Base-by-base conservation (phyloP, 768 basidiomycete genomes). In the Omphalotus guepiniiformis region DNA sequence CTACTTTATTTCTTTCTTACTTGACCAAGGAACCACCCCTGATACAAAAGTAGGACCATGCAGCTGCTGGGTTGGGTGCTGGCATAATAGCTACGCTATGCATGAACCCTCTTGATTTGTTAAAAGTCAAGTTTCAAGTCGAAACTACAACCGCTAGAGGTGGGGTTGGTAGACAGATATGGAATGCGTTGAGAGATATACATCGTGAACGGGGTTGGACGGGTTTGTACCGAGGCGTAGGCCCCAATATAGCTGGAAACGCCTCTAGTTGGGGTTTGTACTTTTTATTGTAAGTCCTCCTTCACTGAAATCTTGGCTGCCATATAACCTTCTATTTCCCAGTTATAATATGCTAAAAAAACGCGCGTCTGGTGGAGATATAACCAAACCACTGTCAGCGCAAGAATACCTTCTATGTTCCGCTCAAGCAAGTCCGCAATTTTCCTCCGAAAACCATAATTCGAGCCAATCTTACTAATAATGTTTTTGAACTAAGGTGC, bases 241-340 rank as follows among this genome's bases (percentile, higher is more conserved):
- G 81, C 1, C 82, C 93, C 2, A 99, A 98, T 64, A 77, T 97
- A 50, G 89, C 90, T 0, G 96, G 95, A 11, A 97, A 97, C 54
- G 93, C 94, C 16, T 83, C 86, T 6, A 94, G 92, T 57, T 99
- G 96, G 96, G 96, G 96, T 0, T 67, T 97, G 21, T 99, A 99
- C 67, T 99, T 99, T 68, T 78, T 95, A 53, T 95, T 96, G 96
- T 97, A 62, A 67, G 92, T 78, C 2, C 15, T n/a, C n/a, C n/a
- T 5, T 30, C 15, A 30, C 21, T 32, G 13, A 7, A 13, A 6
- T 35, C 2, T 6, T 38, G 11, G 41, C n/a, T 13, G 18, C n/a
- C n/a, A 11, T 35, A 27, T 0, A 47, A 39, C 11, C 7, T 13
- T 21, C 19, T 11, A 39, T 12, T 39, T 26, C 32, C 16, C 42